Conservation (phyloP, 176 grass and related monocot genomes). For the Ensete glaucum region DNA sequence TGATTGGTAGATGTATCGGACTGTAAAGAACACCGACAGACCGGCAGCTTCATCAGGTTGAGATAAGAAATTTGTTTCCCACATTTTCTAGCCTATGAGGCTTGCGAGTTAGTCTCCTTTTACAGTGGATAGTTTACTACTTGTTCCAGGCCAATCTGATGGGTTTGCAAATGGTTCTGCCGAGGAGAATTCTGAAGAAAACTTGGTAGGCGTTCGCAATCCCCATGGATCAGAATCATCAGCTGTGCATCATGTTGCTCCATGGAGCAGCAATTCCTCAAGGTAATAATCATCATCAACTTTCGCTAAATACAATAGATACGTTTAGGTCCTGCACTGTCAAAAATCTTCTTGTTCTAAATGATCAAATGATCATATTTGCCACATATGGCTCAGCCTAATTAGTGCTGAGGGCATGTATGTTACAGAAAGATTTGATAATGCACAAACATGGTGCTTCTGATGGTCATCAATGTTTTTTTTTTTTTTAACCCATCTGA, state of each 20-base stretch:
- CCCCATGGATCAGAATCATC: conserved; percentile 60
- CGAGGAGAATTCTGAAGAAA: conserved; percentile 61
- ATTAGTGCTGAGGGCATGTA: no score
- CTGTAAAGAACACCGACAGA: conserved; percentile 78
- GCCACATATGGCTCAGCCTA: no score
- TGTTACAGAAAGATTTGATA: no score
- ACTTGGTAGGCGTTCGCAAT: conserved; percentile 30
- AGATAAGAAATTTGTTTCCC: background rate
- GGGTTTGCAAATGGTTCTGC: conserved; percentile 4
- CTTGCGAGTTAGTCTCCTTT: background rate
- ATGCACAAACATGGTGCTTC: no score
- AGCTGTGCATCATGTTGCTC: conserved; percentile 31
- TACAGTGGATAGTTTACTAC: background rate
- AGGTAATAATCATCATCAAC: conserved; percentile 30
- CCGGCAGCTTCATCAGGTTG: conserved; percentile 40
- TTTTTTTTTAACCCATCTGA: no score
- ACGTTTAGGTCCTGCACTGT: background rate
- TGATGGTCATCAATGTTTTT: no score
- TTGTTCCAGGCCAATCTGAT: conserved; percentile 40
- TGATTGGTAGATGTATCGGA: conserved; percentile 79
- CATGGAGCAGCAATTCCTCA: conserved; percentile 56
- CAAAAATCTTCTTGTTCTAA: no score
- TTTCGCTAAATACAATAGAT: background rate
- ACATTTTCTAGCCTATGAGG: background rate
- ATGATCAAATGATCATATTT: no score